A percentile compares a stretch with the other conserved stretches of the same genome.
Conservation (phyloP, 1,284 basidiomycete species). For the Prillingera fragicola region DNA sequence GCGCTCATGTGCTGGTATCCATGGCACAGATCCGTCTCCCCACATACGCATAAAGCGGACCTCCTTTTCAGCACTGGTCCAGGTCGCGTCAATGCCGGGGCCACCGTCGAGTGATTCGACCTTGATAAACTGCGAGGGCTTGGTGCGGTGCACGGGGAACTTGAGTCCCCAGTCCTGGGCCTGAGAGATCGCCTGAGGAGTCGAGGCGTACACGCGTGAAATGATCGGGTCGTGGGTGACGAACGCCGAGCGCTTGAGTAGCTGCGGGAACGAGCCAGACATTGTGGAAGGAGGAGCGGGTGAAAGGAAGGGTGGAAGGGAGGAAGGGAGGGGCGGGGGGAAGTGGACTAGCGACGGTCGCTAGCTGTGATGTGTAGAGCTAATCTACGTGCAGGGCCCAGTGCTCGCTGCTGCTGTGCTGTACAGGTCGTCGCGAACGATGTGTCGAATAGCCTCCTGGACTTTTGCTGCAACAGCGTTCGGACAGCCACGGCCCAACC, state of each 20-base stretch:
- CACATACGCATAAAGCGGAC: constrained; percentile 43
- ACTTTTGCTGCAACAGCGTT: too few relatives aligned
- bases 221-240: constrained; percentile 44
- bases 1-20: constrained; percentile 12
- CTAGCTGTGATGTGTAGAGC: background rate
- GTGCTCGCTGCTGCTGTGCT: too few relatives aligned
- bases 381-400: too few relatives aligned
- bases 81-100: constrained; percentile 33
- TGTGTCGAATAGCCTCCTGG: too few relatives aligned
- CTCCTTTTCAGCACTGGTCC: constrained; percentile 42
- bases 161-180: constrained; percentile 46
- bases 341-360: background rate
- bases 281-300: constrained; percentile 18
- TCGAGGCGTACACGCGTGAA: constrained; percentile 45
- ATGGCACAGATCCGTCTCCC: constrained; percentile 37
- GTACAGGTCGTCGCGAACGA: too few relatives aligned
- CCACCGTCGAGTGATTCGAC: constrained; percentile 37
- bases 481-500: too few relatives aligned
- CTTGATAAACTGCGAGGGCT: constrained; percentile 37
- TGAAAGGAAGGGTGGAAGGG: background rate
- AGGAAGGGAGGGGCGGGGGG: background rate
- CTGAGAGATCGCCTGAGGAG: constrained; percentile 24
- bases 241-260: constrained; percentile 42
- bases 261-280: constrained; percentile 38
- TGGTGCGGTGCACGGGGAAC: constrained; percentile 30